Conservation (phyloP, 208 protist species). For the Polymyxa betae region DNA sequence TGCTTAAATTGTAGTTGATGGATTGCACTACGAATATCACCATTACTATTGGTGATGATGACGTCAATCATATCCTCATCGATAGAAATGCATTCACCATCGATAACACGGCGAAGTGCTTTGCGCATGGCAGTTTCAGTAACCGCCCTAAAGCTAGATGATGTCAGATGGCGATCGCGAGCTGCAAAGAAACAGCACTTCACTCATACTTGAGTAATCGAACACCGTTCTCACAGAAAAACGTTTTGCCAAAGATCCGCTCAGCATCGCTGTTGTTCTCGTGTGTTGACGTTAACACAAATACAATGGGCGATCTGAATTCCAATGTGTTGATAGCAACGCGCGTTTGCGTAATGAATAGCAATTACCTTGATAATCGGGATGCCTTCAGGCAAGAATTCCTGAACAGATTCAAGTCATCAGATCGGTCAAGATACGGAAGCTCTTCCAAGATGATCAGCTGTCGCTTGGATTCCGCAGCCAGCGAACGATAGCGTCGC, state of each 20-base stretch:
- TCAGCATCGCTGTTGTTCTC: not conserved
- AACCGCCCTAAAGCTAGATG: not conserved
- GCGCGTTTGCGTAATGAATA: too few relatives aligned
- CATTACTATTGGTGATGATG: not conserved
- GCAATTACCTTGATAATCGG: not conserved
- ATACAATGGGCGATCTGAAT: not conserved
- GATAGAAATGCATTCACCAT: not conserved
- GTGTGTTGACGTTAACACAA: constrained; percentile 1
- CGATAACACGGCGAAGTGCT: not conserved
- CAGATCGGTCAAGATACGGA: not conserved
- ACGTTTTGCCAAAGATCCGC: not conserved
- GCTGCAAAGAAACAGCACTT: too few relatives aligned
- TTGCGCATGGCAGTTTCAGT: constrained; percentile 27
- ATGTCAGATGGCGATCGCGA: too few relatives aligned
- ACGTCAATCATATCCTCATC: not conserved
- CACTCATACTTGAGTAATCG: not conserved
- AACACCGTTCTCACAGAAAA: not conserved
- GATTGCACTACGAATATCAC: constrained; percentile 21
- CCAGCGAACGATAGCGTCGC: constrained; percentile 11
- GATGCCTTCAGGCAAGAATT: not conserved
- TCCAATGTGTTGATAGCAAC: too few relatives aligned
- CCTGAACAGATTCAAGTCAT: not conserved
- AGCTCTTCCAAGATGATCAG: not conserved
- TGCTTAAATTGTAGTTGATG: constrained; percentile 41
- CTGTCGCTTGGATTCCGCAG: not conserved